Evolutionary conservation across 805 yeast species (phyloP).

Genomic region (Candida tallmaniae): DNA sequence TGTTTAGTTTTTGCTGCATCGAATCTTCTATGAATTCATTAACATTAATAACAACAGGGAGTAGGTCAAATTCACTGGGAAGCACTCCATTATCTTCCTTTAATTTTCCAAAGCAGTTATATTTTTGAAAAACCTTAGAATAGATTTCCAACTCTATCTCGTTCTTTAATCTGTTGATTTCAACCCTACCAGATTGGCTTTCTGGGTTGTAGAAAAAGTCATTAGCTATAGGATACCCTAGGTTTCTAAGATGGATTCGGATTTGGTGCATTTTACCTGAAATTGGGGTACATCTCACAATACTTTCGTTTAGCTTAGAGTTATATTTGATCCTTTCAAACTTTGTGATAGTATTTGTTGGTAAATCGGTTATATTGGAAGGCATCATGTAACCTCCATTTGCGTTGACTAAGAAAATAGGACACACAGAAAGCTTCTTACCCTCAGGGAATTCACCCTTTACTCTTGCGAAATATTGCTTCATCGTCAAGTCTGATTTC

Average conservation of each 20-base stretch:
- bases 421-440: slow-evolving; percentile 29
- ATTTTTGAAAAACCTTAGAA: slow-evolving; percentile 12
- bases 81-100: not conserved
- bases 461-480: slow-evolving; percentile 45
- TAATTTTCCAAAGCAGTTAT: slow-evolving; percentile 2
- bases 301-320: slow-evolving; percentile 27
- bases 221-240: slow-evolving; percentile 84
- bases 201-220: slow-evolving; percentile 44
- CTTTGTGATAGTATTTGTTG: slow-evolving; percentile 28
- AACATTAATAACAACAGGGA: not conserved
- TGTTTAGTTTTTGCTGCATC: slow-evolving; percentile 13
- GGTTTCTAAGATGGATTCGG: slow-evolving; percentile 47
- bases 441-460: slow-evolving; percentile 35
- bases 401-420: slow-evolving; percentile 33
- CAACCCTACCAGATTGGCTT: not conserved
- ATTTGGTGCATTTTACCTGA: slow-evolving; percentile 58
- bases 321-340: slow-evolving; percentile 29
- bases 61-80: not conserved
- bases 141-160: slow-evolving; percentile 22
- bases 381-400: slow-evolving; percentile 32
- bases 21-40: slow-evolving; percentile 2
- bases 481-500: slow-evolving; percentile 24
- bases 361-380: slow-evolving; percentile 19
- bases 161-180: slow-evolving; percentile 15
- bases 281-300: slow-evolving; percentile 45